Percentiles rank a stretch among this genome's conserved stretches.
These are phyloP conservation scores for Podaxis sp. DNA, from an alignment of 768 basidiomycete species.

Conservation along the genomic window DNA sequence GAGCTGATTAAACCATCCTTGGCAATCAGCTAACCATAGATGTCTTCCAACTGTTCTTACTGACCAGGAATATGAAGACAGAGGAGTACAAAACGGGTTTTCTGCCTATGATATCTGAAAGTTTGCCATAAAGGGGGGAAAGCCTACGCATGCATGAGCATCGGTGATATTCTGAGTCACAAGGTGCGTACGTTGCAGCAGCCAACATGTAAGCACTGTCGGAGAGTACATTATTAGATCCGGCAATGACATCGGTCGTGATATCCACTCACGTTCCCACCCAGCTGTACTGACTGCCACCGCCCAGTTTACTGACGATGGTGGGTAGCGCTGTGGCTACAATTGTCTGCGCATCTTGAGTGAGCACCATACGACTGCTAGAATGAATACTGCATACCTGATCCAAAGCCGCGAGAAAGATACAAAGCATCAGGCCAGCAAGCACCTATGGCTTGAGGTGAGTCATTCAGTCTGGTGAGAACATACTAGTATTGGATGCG, in stretches of 20 bases:
- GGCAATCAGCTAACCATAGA: not conserved
- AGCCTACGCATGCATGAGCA: conserved; percentile 35
- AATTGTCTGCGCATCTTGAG: conserved; percentile 45
- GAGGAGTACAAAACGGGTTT: conserved; percentile 71
- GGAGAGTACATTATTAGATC: conserved; percentile 12
- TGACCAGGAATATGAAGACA: conserved; percentile 68
- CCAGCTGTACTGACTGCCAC: conserved; percentile 68
- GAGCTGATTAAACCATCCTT: conserved; percentile 38
- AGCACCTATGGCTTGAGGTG: conserved; percentile 37
- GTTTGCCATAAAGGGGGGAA: conserved; percentile 75
- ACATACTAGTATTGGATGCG: conserved; percentile 11
- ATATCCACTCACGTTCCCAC: conserved; percentile 54
- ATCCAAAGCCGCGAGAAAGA: conserved; percentile 58
- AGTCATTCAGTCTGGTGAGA: conserved; percentile 1
- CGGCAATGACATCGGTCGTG: not conserved
- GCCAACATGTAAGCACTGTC: conserved; percentile 73
- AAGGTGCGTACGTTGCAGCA: conserved; percentile 42
- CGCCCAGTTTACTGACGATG: conserved; percentile 65
- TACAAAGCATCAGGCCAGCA: conserved; percentile 41
- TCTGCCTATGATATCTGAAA: conserved; percentile 58
- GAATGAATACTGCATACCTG: conserved; percentile 40
- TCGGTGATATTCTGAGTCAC: conserved; percentile 1
- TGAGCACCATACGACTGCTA: not conserved
- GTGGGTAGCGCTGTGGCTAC: conserved; percentile 78
- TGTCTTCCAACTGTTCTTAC: conserved; percentile 15